Conservation (phyloP, 73 alveolate genomes). For the Tetrahymena malaccensis region DNA sequence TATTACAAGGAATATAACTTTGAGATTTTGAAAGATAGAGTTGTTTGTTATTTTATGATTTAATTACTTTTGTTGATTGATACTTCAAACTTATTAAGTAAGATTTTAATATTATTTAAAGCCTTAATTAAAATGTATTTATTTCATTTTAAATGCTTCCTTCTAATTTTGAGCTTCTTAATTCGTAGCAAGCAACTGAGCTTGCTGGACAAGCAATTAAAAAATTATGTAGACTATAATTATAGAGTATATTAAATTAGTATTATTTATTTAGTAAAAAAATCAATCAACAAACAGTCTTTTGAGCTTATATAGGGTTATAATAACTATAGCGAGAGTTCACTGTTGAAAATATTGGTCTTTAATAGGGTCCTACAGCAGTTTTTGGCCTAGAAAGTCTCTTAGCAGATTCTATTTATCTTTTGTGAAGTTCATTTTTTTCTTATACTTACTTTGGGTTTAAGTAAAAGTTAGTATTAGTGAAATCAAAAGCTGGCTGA, state of each 20-base stretch:
- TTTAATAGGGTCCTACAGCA: neutral
- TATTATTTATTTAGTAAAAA: neutral
- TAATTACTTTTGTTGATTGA: no score
- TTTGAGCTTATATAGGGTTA: neutral
- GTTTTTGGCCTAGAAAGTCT: neutral
- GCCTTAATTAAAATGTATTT: no score
- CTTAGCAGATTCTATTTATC: neutral
- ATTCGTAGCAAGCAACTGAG: no score
- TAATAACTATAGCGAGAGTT: neutral
- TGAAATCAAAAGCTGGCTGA: neutral
- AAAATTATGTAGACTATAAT: neutral
- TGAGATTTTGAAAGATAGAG: no score
- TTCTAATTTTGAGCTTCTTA: no score
- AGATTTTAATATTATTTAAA: no score
- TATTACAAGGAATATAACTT: no score
- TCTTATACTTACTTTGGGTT: neutral
- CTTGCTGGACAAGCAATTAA: no score
- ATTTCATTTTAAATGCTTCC: no score
- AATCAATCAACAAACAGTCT: neutral
- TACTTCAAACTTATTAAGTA: no score
- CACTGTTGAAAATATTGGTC: neutral
- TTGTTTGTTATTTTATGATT: no score
- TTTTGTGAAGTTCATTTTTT: neutral
- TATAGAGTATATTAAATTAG: neutral
- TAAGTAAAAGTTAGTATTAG: neutral